These are phyloP conservation scores for Sanguinoderma infundibulare DNA, from an alignment of 1,284 basidiomycete species.

Conservation along the genomic window DNA sequence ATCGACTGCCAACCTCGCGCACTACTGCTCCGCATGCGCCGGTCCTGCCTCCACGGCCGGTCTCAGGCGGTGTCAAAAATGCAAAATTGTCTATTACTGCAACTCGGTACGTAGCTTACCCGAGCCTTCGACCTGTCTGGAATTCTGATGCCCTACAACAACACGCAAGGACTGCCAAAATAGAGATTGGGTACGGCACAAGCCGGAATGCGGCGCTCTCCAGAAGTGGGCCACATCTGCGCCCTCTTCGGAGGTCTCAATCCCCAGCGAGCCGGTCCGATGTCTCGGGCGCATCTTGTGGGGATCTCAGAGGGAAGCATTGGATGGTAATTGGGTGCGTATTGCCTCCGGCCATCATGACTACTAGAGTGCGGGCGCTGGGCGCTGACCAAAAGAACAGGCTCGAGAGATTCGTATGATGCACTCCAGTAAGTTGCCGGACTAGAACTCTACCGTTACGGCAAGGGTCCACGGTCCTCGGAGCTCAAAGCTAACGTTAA, in stretches of 20 bases:
- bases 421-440: constrained; percentile 69
- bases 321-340: constrained; percentile 64
- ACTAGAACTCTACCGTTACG: neutral
- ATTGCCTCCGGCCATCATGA: neutral
- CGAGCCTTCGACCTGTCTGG: neutral
- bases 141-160: neutral
- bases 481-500: neutral
- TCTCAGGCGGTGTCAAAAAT: constrained; percentile 73
- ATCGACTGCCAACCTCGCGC: constrained; percentile 63
- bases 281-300: constrained; percentile 80
- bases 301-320: constrained; percentile 60
- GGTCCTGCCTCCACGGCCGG: constrained; percentile 38
- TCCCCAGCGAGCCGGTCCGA: constrained; percentile 77
- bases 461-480: neutral
- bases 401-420: constrained; percentile 67
- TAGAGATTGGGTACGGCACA: constrained; percentile 78
- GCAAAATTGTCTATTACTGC: constrained; percentile 76
- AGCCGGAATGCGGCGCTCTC: constrained; percentile 76
- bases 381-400: constrained; percentile 43
- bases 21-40: constrained; percentile 75
- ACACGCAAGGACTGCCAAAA: constrained; percentile 71
- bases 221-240: constrained; percentile 56
- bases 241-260: constrained; percentile 47
- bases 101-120: constrained; percentile 49
- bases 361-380: constrained; percentile 4